Conservation (phyloP, 1,139 yeast genomes). For the Yamadazyma atmosphaerica region DNA sequence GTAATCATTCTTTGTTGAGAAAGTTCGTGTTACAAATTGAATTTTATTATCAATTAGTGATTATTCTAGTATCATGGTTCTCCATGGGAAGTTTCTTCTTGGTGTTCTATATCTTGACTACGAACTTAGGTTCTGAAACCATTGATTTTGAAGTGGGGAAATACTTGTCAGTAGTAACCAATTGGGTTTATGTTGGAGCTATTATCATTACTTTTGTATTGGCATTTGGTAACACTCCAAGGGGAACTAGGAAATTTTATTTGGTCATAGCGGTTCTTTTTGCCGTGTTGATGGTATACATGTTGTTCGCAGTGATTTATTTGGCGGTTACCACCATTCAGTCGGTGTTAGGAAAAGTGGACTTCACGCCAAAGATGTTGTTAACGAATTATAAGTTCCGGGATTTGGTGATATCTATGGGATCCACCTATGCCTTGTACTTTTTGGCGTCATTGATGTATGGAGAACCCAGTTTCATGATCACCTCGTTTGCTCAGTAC, state of each 20-base stretch:
- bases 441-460: constrained; percentile 72
- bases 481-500: constrained; percentile 72
- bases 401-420: constrained; percentile 82
- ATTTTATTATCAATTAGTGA: constrained; percentile 66
- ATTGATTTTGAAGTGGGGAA: constrained; percentile 48
- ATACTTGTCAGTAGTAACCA: constrained; percentile 40
- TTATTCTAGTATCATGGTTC: constrained; percentile 76
- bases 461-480: constrained; percentile 79
- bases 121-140: constrained; percentile 50
- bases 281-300: constrained; percentile 48
- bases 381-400: constrained; percentile 68
- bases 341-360: constrained; percentile 37
- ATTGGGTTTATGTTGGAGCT: constrained; percentile 46
- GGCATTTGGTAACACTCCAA: constrained; percentile 50
- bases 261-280: constrained; percentile 41
- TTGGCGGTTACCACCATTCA: constrained; percentile 74
- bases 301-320: constrained; percentile 72
- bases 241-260: constrained; percentile 47
- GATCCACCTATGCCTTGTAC: constrained; percentile 82
- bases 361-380: constrained; percentile 48
- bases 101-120: constrained; percentile 66
- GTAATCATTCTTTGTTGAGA: constrained; percentile 62
- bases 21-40: constrained; percentile 67
- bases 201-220: constrained; percentile 47
- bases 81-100: constrained; percentile 74